Percentiles rank a stretch among this genome's conserved stretches.
These are phyloP conservation scores for Aspergillus sp. DNA, from an alignment of 2,329 filamentous ascomycete genomes.

Conservation along the genomic window DNA sequence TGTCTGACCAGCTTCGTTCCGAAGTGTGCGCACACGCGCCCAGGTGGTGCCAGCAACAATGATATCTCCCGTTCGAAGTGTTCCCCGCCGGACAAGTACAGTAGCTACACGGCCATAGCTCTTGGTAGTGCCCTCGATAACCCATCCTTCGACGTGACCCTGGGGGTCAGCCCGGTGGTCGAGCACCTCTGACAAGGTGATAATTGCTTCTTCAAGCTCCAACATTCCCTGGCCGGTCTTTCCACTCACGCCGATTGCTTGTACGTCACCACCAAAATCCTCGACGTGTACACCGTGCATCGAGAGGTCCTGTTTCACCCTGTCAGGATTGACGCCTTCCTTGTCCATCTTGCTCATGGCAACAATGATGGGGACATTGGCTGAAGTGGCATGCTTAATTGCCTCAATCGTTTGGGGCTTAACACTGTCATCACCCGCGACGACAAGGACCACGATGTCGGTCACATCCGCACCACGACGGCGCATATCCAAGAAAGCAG, in stretches of 20 bases:
- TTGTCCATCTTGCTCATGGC: conserved; percentile 98
- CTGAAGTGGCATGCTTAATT: conserved; percentile 84
- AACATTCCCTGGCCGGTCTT: conserved; percentile 92
- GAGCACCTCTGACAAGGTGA: conserved; percentile 83
- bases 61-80: conserved; percentile 74
- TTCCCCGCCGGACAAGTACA: conserved; percentile 84
- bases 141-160: conserved; percentile 85
- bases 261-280: conserved; percentile 91
- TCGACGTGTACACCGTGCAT: conserved; percentile 86
- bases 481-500: conserved; percentile 93
- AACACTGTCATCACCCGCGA: conserved; percentile 95
- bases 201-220: conserved; percentile 86
- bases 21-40: conserved; percentile 79
- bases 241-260: conserved; percentile 86
- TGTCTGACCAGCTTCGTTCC: conserved; percentile 78
- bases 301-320: conserved; percentile 84
- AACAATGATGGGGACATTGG: conserved; percentile 92
- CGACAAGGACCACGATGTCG: conserved; percentile 93
- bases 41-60: conserved; percentile 88
- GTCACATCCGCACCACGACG: conserved; percentile 94
- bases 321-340: conserved; percentile 74
- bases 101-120: conserved; percentile 82
- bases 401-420: conserved; percentile 97
- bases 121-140: conserved; percentile 89
- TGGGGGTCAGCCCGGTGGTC: conserved; percentile 81